Evolutionary conservation across 129 eudicot genomes (phyloP), one percentile per base, ranked within the genome.

Genomic region (Deinandra increscens): DNA sequence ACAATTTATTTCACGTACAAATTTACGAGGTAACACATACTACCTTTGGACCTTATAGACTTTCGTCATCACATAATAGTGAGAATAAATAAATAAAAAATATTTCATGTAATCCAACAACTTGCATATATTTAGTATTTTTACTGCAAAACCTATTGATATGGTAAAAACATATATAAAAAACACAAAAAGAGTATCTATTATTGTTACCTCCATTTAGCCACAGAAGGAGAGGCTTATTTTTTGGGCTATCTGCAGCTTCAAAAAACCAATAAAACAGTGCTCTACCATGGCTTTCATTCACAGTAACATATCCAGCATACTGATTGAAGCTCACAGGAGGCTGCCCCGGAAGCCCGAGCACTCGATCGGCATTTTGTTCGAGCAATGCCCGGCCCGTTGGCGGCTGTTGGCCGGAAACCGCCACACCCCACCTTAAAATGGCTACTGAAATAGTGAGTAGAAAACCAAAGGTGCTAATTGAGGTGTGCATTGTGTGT

Each of bases 201-300:
- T 14, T 1, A 56, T 14, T 36, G 73, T 72, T 87, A 92, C 98
- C 98, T 92, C 98, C 98, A 78, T 86, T 92, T 12, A 88, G 89
- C 96, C 96, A 92, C 9, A 92, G 73, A 60, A 92, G 84, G 8
- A 92, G 83, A 69, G 98, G 98, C 66, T 86, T 92, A 22, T 79
- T 51, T 0, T 84, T 23, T 34, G 98, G 88, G 9, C 51, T 36
- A 8, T 84, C 38, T 1, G 51, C 64, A 31, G 98, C 95, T 67
- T 92, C 98, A 60, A 88, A 86, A 71, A 91, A 91, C 97, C 97
- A 91, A 86, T 91, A 91, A 66, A 91, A 91, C 83, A 91, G 84
- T 74, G 98, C 98, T 78, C 91, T 88, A 2, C 98, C 98, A 75
- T 92, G 95, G 63, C 73, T 88, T 69, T 84, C 86, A 67, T 92